A percentile compares a stretch with the other conserved stretches of the same genome.
phyloP scores from a whole-genome alignment of 1,284 basidiomycete species.

The Sporisorium reilianum region DNA sequence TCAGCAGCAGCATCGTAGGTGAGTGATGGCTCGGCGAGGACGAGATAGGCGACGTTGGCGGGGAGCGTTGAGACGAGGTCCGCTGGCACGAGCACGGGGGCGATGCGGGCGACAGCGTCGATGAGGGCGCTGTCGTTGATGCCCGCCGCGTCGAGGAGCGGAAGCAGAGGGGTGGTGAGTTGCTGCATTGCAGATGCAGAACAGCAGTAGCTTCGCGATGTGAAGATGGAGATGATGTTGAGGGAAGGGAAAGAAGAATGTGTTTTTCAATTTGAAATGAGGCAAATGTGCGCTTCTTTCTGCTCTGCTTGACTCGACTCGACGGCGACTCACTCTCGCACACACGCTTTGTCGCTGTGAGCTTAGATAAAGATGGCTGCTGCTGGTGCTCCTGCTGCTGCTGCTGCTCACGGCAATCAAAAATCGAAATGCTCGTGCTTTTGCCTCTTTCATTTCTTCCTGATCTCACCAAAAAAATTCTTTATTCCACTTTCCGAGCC shows the following conservation, averaged over 20 bases:
- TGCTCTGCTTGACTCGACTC: slow-evolving; percentile 8
- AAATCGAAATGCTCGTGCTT: too few relatives aligned
- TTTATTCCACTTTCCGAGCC: too few relatives aligned
- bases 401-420: too few relatives aligned
- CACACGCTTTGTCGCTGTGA: too few relatives aligned
- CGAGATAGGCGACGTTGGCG: slow-evolving; percentile 39
- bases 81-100: slow-evolving; percentile 50
- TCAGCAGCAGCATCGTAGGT: slow-evolving; percentile 54
- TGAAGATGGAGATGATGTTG: background rate
- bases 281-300: too few relatives aligned
- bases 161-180: slow-evolving; percentile 57
- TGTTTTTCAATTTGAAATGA: background rate
- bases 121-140: slow-evolving; percentile 32
- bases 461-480: too few relatives aligned
- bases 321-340: too few relatives aligned
- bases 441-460: background rate
- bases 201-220: too few relatives aligned
- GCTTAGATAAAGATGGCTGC: too few relatives aligned
- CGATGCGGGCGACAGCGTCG: slow-evolving; percentile 44
- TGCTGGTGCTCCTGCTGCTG: too few relatives aligned
- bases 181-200: slow-evolving; percentile 48
- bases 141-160: slow-evolving; percentile 46
- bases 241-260: background rate
- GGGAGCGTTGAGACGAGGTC: slow-evolving; percentile 36
- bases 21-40: slow-evolving; percentile 41